Evolutionary conservation across 2,329 filamentous ascomycete genomes (phyloP).

Genomic region (Ophiobolus disseminans): DNA sequence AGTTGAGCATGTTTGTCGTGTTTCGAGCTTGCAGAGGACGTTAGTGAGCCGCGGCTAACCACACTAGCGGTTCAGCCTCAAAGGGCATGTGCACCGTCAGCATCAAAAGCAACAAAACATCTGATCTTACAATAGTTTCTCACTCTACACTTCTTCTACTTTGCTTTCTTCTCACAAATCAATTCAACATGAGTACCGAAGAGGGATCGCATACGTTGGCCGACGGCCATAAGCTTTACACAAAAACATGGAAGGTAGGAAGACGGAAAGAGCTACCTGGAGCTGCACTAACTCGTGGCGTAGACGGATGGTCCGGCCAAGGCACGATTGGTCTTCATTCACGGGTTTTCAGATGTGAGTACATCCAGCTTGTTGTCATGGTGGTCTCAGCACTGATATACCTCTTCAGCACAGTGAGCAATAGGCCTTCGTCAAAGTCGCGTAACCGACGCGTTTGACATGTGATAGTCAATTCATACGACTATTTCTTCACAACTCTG

Average conservation of each 20-base stretch:
- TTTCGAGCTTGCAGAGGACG: not conserved
- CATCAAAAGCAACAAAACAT: not conserved
- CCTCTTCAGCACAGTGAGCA: slow-evolving; percentile 15
- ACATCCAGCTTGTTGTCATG: not conserved
- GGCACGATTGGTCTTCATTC: slow-evolving; percentile 81
- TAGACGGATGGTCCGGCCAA: slow-evolving; percentile 64
- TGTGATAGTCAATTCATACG: slow-evolving; percentile 70
- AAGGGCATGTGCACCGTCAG: not conserved
- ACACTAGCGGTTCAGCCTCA: too few relatives aligned
- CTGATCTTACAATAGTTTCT: not conserved
- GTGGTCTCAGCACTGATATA: not conserved
- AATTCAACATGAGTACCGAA: slow-evolving; percentile 49
- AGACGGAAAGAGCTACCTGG: not conserved
- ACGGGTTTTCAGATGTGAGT: slow-evolving; percentile 78
- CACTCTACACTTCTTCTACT: not conserved
- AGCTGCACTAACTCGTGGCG: slow-evolving; percentile 14
- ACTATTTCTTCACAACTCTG: slow-evolving; percentile 74
- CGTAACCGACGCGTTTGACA: slow-evolving; percentile 21
- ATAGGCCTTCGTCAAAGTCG: not conserved
- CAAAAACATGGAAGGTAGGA: slow-evolving; percentile 66
- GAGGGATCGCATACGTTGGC: slow-evolving; percentile 60
- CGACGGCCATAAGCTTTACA: slow-evolving; percentile 64
- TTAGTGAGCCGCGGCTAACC: too few relatives aligned
- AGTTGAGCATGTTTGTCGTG: too few relatives aligned
- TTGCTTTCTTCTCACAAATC: not conserved